A percentile compares a stretch with the other conserved stretches of the same genome.
Evolutionary conservation across 306 rosid species (phyloP).

Genomic region (Trifolium subterraneum): DNA sequence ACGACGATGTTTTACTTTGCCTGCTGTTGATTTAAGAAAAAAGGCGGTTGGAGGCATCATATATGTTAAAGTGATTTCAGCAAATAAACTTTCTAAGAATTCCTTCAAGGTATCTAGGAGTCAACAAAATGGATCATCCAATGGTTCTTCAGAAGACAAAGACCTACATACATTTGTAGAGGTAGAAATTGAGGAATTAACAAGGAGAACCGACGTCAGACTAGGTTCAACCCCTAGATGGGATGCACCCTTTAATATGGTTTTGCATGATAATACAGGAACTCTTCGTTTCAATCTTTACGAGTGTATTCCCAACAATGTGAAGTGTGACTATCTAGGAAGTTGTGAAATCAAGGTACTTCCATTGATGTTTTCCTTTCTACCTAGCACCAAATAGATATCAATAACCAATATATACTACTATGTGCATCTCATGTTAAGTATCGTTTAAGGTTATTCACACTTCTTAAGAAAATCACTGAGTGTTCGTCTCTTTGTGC

Average conservation of each 20-base stretch:
- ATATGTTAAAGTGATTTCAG: conserved; percentile 80
- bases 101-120: conserved; percentile 67
- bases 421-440: background rate
- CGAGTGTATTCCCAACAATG: conserved; percentile 65
- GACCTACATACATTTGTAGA: conserved; percentile 90
- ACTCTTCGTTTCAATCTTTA: conserved; percentile 76
- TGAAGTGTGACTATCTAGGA: conserved; percentile 85
- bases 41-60: conserved; percentile 86
- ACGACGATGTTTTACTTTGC: conserved; percentile 85
- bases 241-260: conserved; percentile 94
- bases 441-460: too few relatives aligned
- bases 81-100: conserved; percentile 70
- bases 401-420: conserved; percentile 18
- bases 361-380: conserved; percentile 16
- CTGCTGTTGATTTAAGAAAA: conserved; percentile 74
- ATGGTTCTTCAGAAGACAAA: conserved; percentile 63
- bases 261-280: conserved; percentile 82
- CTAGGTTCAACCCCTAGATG: conserved; percentile 81
- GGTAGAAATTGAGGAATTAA: conserved; percentile 83
- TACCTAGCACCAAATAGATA: conserved; percentile 35
- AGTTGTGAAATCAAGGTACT: conserved; percentile 93
- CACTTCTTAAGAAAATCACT: too few relatives aligned
- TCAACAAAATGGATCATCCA: conserved; percentile 51
- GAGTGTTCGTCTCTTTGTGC: conserved; percentile 39
- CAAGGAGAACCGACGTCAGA: conserved; percentile 71